A percentile compares a stretch with the other conserved stretches of the same genome.
phyloP scores from a whole-genome alignment of 1,284 basidiomycete genomes.

The Boletus smithii region DNA sequence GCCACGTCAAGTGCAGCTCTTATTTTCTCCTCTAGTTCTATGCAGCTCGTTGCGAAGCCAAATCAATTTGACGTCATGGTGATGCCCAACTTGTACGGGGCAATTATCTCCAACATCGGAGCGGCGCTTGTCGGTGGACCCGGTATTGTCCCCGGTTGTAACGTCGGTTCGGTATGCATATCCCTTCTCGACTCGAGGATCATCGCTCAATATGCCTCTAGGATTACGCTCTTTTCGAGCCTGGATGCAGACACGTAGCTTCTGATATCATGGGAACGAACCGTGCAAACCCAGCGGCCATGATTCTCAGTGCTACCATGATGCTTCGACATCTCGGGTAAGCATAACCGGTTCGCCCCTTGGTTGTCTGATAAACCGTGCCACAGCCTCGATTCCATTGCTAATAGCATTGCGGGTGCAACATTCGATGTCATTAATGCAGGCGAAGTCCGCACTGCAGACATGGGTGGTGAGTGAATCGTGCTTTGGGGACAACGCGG shows the following conservation, averaged over 20 bases:
- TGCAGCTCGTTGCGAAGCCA: conserved; percentile 97
- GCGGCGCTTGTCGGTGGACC: conserved; percentile 98
- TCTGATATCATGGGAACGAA: conserved; percentile 98
- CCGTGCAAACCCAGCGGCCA: conserved; percentile 96
- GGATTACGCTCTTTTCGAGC: conserved; percentile 99
- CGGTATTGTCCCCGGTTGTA: conserved; percentile 97
- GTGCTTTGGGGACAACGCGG: not conserved
- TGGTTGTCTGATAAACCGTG: conserved; percentile 7
- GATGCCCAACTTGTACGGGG: conserved; percentile 96
- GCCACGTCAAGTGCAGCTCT: not conserved
- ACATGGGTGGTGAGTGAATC: conserved; percentile 82
- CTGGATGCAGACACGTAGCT: conserved; percentile 97
- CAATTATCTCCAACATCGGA: conserved; percentile 97
- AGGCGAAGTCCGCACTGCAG: conserved; percentile 89
- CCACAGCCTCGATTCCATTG: conserved; percentile 82
- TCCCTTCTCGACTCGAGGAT: conserved; percentile 3
- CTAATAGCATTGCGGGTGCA: conserved; percentile 91
- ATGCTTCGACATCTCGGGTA: conserved; percentile 96
- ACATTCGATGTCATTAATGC: conserved; percentile 93
- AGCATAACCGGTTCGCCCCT: conserved; percentile 18
- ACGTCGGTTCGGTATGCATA: conserved; percentile 82
- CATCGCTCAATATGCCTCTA: conserved; percentile 29
- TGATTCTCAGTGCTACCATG: conserved; percentile 98
- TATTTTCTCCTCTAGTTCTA: conserved; percentile 57
- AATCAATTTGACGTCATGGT: conserved; percentile 99